A percentile compares a stretch with the other conserved stretches of the same genome.
Conservation (phyloP, 805 yeast genomes). For the Saccharomycopsis babjevae region DNA sequence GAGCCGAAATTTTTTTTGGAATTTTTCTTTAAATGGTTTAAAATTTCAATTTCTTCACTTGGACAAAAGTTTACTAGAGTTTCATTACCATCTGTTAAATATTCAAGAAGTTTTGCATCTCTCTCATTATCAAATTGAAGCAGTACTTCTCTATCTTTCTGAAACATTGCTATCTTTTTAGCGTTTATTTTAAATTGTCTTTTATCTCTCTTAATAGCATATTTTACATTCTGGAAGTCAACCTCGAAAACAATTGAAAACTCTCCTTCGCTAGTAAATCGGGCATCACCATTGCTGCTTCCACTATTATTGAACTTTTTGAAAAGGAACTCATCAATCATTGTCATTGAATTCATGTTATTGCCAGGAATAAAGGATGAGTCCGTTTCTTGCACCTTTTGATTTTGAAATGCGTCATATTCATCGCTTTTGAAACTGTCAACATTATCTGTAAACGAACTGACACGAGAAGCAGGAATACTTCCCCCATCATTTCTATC, state of each 20-base stretch:
- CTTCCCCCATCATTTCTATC: background rate
- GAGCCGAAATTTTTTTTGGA: slow-evolving; percentile 10
- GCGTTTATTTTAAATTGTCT: slow-evolving; percentile 18
- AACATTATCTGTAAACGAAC: background rate
- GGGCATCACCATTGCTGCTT: slow-evolving; percentile 29
- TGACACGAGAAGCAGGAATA: background rate
- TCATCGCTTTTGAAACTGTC: background rate
- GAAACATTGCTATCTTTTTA: slow-evolving; percentile 1
- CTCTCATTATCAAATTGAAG: slow-evolving; percentile 1
- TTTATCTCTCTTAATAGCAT: slow-evolving; percentile 83
- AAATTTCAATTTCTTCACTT: slow-evolving; percentile 28
- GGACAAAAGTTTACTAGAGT: slow-evolving; percentile 7
- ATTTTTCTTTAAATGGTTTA: slow-evolving; percentile 23
- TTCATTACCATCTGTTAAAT: background rate
- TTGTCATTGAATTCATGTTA: background rate
- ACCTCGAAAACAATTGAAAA: slow-evolving; percentile 85
- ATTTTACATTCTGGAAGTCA: slow-evolving; percentile 46
- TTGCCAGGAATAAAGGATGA: background rate
- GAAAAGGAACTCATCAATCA: slow-evolving; percentile 9
- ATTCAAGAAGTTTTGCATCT: slow-evolving; percentile 9
- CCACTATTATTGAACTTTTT: slow-evolving; percentile 5
- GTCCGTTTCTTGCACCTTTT: background rate
- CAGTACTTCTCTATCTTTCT: slow-evolving; percentile 7
- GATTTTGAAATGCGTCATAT: background rate
- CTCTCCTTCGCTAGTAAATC: slow-evolving; percentile 73